These are phyloP conservation scores for Leccinum variicolor DNA, from an alignment of 768 basidiomycete genomes.

Conservation along the genomic window DNA sequence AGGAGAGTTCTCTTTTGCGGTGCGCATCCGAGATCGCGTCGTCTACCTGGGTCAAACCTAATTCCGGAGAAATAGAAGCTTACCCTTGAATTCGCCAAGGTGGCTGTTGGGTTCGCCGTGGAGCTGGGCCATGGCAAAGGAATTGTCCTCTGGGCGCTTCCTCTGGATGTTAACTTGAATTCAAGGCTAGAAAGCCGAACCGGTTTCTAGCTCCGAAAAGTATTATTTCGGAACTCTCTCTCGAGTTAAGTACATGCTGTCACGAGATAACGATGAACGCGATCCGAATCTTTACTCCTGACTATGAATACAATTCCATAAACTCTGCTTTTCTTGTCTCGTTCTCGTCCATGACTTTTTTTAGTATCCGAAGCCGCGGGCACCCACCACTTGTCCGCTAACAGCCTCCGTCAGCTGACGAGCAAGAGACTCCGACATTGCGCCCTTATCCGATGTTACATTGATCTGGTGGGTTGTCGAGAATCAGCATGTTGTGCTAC, in stretches of 20 bases:
- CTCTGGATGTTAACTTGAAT: not conserved
- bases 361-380: conserved; percentile 13
- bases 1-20: conserved; percentile 44
- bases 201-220: not conserved
- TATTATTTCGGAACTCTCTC: not conserved
- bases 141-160: not conserved
- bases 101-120: conserved; percentile 54
- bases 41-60: not conserved
- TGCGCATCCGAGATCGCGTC: not conserved
- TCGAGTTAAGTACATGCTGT: not conserved
- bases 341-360: not conserved
- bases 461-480: conserved; percentile 39
- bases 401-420: conserved; percentile 22
- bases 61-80: conserved; percentile 27
- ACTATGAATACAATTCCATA: not conserved
- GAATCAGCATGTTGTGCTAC: not conserved
- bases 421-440: conserved; percentile 37
- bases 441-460: conserved; percentile 42
- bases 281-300: not conserved
- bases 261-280: not conserved
- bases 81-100: conserved; percentile 59
- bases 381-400: conserved; percentile 8
- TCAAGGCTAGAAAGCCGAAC: not conserved
- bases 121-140: conserved; percentile 34
- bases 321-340: not conserved